Base-by-base conservation (phyloP, 352 stramenopile species). In the Globisporangium spiculum region DNA sequence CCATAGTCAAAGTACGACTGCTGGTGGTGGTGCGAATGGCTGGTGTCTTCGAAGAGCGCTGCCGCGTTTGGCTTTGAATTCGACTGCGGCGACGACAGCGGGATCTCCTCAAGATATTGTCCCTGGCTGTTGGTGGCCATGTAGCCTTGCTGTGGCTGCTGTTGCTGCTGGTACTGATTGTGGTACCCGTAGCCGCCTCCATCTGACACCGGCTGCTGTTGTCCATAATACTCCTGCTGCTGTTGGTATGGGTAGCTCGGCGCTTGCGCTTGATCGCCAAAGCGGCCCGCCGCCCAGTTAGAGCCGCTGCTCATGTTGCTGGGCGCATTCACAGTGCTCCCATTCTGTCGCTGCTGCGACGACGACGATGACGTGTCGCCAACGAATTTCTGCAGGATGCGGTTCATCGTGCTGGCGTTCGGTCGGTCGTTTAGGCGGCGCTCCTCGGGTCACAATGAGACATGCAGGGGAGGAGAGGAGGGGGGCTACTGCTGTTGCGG, bases 21-120 rank as follows among this genome's bases (percentile, higher is more conserved):
- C 26, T 66, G 61, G 8, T 66, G 56, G 20, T 77, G 63, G 16
- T 66, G 52, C 2, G 62, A 4, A 64, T 63, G 54, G 32, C 60
- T 62, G 27, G 48, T 10, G 30, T 77, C 63, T 24, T 70, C 63
- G 57, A 80, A 80, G 16, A 80, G 69, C 63, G 75, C 38, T 22
- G 70, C 69, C 20, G 75, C 75, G 61, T 69, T 69, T 30, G 73
- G 68, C 52, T 67, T 77, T 53, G 71, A 44, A 53, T 70, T 64
- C 8, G 65, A 60, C 20, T 65, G 60, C 5, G 54, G 62, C 9
- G 75, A 81, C 14, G 75, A 76, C 55, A 81, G 46, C 63, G 75
- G 72, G 44, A 78, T 72, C 26, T 81, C 75, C 22, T 76, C 75
- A 1, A 81, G 59, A n/a, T 63, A 62, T 7, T 60, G 60, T 1